phyloP scores from a whole-genome alignment of 257 asterid species.

The Buddleja alternifolia region DNA sequence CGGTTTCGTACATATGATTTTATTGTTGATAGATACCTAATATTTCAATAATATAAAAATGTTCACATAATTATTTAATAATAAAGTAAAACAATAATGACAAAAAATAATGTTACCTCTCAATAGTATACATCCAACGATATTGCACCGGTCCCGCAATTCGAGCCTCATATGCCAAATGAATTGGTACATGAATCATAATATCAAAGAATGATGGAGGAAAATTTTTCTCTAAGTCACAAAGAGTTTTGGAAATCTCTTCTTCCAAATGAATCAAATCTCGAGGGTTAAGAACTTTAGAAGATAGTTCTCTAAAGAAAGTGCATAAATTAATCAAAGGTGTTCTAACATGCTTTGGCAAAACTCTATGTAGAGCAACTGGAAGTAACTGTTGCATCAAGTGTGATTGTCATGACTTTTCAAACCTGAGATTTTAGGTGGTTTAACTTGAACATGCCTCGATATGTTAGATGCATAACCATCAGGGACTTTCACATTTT shows the following conservation, averaged over 20 bases:
- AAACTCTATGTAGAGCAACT: no score
- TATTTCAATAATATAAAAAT: background rate
- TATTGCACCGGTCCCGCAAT: background rate
- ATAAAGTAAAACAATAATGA: background rate
- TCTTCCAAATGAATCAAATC: background rate
- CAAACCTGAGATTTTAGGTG: no score
- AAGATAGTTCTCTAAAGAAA: no score
- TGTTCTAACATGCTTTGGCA: no score
- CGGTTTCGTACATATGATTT: background rate
- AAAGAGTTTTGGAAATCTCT: no score
- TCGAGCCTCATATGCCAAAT: constrained; percentile 1
- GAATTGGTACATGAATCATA: background rate
- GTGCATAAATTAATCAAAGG: no score
- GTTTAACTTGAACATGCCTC: no score
- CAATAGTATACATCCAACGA: background rate
- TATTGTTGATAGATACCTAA: background rate
- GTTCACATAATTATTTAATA: background rate
- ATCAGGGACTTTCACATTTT: no score
- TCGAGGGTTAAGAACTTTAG: no score
- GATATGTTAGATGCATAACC: no score
- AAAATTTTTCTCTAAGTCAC: background rate
- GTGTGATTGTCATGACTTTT: no score
- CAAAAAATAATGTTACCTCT: background rate
- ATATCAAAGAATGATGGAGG: background rate
- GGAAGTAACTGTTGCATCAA: no score